These are phyloP conservation scores for Stipa capillata DNA, from an alignment of 176 grass and related monocot genomes.

Conservation along the genomic window DNA sequence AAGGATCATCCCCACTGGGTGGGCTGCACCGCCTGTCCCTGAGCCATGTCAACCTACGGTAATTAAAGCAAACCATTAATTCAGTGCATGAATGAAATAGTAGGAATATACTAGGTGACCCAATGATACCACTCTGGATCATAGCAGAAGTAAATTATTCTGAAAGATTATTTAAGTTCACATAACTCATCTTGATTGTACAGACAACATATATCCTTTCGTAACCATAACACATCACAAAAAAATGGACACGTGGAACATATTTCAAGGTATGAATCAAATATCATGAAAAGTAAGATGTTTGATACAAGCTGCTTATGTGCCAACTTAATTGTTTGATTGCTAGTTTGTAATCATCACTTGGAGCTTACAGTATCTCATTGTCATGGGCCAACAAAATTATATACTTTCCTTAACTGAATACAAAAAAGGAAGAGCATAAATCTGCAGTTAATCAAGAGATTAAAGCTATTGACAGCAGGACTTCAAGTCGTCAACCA, in stretches of 20 bases:
- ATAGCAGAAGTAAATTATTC: not conserved
- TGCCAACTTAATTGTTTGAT: not conserved
- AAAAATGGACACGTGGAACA: not conserved
- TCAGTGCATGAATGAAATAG: not conserved
- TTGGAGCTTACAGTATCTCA: not conserved
- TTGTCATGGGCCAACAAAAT: not conserved
- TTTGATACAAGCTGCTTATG: not conserved
- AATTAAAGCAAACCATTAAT: not conserved
- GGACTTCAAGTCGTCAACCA: not conserved
- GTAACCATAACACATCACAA: not conserved
- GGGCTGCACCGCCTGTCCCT: not conserved
- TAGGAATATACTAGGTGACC: not conserved
- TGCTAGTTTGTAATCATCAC: not conserved
- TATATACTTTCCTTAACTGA: not conserved
- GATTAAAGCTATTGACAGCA: not conserved
- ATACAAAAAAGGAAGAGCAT: not conserved
- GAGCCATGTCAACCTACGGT: slow-evolving; percentile 9
- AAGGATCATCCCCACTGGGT: not conserved
- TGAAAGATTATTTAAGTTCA: not conserved
- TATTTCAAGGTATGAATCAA: not conserved
- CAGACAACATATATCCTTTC: not conserved
- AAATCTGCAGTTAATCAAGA: slow-evolving; percentile 3
- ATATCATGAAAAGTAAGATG: not conserved
- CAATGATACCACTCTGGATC: not conserved
- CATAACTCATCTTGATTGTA: not conserved